A percentile compares a stretch with the other conserved stretches of the same genome.
phyloP scores from a whole-genome alignment of 495 filamentous ascomycete species.

The Viridothelium virens region DNA sequence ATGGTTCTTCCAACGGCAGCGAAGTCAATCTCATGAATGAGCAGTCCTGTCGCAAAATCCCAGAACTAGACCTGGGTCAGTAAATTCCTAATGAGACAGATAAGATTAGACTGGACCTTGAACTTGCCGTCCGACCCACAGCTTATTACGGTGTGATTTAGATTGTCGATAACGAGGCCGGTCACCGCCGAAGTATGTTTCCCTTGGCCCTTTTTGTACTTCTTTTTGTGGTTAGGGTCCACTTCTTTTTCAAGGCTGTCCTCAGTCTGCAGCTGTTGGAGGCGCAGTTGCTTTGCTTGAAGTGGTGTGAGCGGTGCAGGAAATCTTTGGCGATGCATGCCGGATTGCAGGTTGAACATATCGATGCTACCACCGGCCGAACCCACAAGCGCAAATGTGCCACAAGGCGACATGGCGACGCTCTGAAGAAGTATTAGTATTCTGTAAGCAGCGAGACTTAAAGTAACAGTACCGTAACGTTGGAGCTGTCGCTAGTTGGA shows the following conservation, averaged over 20 bases:
- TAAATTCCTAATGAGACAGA: background rate
- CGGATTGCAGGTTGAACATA: slow-evolving; percentile 95
- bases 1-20: slow-evolving; percentile 55
- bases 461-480: slow-evolving; percentile 50
- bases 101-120: slow-evolving; percentile 40
- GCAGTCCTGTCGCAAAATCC: slow-evolving; percentile 73
- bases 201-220: slow-evolving; percentile 39
- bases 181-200: slow-evolving; percentile 78
- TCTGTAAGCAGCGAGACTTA: slow-evolving; percentile 22
- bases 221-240: slow-evolving; percentile 34
- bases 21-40: slow-evolving; percentile 81
- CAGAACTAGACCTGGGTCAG: slow-evolving; percentile 52
- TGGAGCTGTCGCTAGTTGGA: slow-evolving; percentile 70
- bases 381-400: slow-evolving; percentile 88
- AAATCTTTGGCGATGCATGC: slow-evolving; percentile 74
- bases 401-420: slow-evolving; percentile 81
- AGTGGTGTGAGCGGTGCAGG: slow-evolving; percentile 60
- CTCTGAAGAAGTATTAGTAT: slow-evolving; percentile 40
- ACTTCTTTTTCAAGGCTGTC: slow-evolving; percentile 31
- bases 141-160: slow-evolving; percentile 76
- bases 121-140: slow-evolving; percentile 87
- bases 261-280: slow-evolving; percentile 42
- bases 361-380: slow-evolving; percentile 74
- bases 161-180: slow-evolving; percentile 71
- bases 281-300: slow-evolving; percentile 55